A percentile compares a stretch with the other conserved stretches of the same genome.
Evolutionary conservation across 257 asterid genomes (phyloP).

Genomic region (Coffea eugenioides): DNA sequence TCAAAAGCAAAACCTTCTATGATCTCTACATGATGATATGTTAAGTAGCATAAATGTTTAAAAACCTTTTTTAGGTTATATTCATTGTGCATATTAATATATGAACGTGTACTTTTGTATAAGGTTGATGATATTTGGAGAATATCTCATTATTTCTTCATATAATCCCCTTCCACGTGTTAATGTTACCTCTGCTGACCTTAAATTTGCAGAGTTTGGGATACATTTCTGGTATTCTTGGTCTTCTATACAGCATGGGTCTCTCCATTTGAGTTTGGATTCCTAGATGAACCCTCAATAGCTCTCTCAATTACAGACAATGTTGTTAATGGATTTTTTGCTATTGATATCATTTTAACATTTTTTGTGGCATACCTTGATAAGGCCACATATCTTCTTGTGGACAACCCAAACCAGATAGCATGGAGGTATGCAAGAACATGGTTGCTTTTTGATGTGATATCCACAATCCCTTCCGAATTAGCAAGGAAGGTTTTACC

Average conservation of each 20-base stretch:
- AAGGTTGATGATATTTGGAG: background rate
- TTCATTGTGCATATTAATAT: too few relatives aligned
- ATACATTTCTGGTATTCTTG: slow-evolving; percentile 45
- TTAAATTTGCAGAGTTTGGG: slow-evolving; percentile 62
- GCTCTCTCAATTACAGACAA: slow-evolving; percentile 55
- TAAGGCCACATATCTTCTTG: slow-evolving; percentile 48
- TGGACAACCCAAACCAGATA: slow-evolving; percentile 50
- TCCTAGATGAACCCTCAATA: slow-evolving; percentile 43
- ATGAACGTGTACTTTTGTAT: too few relatives aligned
- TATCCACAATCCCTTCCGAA: slow-evolving; percentile 68
- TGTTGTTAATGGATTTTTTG: slow-evolving; percentile 57
- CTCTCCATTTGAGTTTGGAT: slow-evolving; percentile 84
- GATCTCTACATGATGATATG: too few relatives aligned
- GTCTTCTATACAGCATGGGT: slow-evolving; percentile 93
- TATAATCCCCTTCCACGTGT: background rate
- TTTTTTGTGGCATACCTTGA: slow-evolving; percentile 91
- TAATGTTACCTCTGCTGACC: background rate
- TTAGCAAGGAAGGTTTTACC: slow-evolving; percentile 42
- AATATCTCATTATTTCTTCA: background rate
- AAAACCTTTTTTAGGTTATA: too few relatives aligned
- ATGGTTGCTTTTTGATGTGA: slow-evolving; percentile 61
- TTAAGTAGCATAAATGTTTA: background rate
- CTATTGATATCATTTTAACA: slow-evolving; percentile 61
- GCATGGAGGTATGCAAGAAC: slow-evolving; percentile 54
- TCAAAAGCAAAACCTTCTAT: background rate